Base-by-base conservation (phyloP, 1,284 basidiomycete genomes). In the Meripilus lineatus region DNA sequence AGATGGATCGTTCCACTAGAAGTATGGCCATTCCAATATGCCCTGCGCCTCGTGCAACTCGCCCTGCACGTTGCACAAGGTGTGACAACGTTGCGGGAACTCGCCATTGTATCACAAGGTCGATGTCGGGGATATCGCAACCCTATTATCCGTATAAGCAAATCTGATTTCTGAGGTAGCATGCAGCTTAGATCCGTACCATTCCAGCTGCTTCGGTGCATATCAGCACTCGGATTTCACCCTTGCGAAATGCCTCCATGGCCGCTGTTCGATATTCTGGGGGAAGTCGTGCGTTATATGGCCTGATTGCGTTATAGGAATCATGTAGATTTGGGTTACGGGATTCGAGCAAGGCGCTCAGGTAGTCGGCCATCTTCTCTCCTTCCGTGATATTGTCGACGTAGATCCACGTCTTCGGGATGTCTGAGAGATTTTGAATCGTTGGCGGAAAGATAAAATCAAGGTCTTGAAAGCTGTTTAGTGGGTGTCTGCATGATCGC, bases 381-480 rank as follows among this genome's bases (percentile, higher is more conserved):
- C 57, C 54, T 1, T 15, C 37, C 1, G 32, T 2, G 10, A 56
- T 57, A 40, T 53, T 48, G 32, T 58, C 51, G 4, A 49, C 51
- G 23, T 57, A 58, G 18, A 57, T 33, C 15, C 51, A 57, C 2
- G 51, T 55, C 23, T 55, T 55, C 4, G 52, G 52, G 10, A 58
- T 53, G 25, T 53, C 49, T 0, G 14, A 10, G 8, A 28, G 10
- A 8, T 5, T 1, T 4, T 13, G 11, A 3, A 51, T 24, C 6
- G 20, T 11, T 3, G 22, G 1, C 1, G 60, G 58, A 1, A 72
- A 54, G 3, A 69, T n/a, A 38, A 71, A 71, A 40, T 67, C 57
- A 5, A 70, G 55, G 50, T 72, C 67, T 0, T 45, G 33, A 44
- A 55, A 68, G 0, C 59, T 57, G 40, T 66, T 66, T 45, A 66